Conservation (phyloP, 495 filamentous ascomycete species). For the Hypoxylon fragiforme region DNA sequence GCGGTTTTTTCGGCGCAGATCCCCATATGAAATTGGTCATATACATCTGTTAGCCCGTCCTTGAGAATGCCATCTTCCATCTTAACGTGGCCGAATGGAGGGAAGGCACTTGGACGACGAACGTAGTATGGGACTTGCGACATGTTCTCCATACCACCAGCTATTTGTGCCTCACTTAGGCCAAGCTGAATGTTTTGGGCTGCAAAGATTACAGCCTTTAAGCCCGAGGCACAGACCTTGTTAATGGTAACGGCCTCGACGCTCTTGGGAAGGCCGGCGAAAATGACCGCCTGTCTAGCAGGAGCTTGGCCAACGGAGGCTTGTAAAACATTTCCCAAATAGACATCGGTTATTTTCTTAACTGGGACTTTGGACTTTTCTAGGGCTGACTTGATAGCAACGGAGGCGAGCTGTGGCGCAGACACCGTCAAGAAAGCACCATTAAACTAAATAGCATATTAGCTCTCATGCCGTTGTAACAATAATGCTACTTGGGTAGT, state of each 20-base stretch:
- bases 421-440: slow-evolving; percentile 79
- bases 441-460: slow-evolving; percentile 71
- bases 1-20: slow-evolving; percentile 96
- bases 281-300: slow-evolving; percentile 85
- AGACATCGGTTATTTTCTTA: slow-evolving; percentile 81
- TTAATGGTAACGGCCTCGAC: slow-evolving; percentile 91
- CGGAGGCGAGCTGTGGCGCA: slow-evolving; percentile 82
- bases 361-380: slow-evolving; percentile 77
- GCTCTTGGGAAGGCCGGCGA: slow-evolving; percentile 75
- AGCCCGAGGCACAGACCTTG: slow-evolving; percentile 93
- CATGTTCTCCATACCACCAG: slow-evolving; percentile 99
- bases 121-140: slow-evolving; percentile 90
- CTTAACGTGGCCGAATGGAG: slow-evolving; percentile 81
- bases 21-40: slow-evolving; percentile 96
- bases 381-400: slow-evolving; percentile 86
- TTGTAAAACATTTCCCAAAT: slow-evolving; percentile 97
- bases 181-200: slow-evolving; percentile 94
- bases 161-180: slow-evolving; percentile 80
- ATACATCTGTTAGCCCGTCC: slow-evolving; percentile 95
- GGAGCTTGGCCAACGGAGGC: slow-evolving; percentile 84
- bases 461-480: slow-evolving; percentile 14
- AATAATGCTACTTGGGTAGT: too few species aligned
- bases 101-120: slow-evolving; percentile 71
- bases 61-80: slow-evolving; percentile 91
- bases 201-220: slow-evolving; percentile 88